Percentiles rank a stretch among this genome's conserved stretches.
phyloP scores from a whole-genome alignment of 257 asterid species.

The Coffea canephora region DNA sequence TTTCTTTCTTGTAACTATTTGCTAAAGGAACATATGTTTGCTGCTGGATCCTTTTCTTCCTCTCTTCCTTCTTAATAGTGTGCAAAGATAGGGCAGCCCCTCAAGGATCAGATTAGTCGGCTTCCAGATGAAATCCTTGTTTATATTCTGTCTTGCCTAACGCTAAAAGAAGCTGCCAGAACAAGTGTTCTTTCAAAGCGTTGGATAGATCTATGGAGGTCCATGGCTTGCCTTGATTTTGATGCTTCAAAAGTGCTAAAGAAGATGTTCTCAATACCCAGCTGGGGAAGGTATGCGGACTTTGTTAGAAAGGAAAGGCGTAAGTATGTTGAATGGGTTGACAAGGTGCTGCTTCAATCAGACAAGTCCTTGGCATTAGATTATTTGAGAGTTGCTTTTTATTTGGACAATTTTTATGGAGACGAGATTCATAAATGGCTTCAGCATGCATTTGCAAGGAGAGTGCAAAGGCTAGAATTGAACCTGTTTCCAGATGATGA shows the following conservation, averaged over 20 bases:
- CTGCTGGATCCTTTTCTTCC: too few relatives aligned
- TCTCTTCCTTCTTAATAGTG: too few relatives aligned
- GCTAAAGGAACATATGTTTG: too few relatives aligned
- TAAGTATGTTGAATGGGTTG: slow-evolving; percentile 8
- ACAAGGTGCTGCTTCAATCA: background rate
- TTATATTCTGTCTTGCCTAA: too few relatives aligned
- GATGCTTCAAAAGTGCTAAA: background rate
- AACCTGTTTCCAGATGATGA: background rate
- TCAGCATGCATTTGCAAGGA: slow-evolving; percentile 13
- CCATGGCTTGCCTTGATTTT: background rate
- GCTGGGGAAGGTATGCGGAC: background rate
- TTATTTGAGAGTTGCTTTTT: background rate
- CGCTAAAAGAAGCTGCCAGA: background rate
- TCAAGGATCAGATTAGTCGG: background rate
- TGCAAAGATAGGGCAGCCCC: too few relatives aligned
- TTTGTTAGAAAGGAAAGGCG: background rate
- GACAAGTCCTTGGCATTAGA: background rate
- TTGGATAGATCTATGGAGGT: background rate
- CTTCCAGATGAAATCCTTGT: background rate
- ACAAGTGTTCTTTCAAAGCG: background rate
- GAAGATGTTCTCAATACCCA: background rate
- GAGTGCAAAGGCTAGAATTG: slow-evolving; percentile 13
- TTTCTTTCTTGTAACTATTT: too few relatives aligned
- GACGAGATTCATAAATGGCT: slow-evolving; percentile 10
- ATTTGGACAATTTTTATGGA: background rate